Percentiles rank a stretch among this genome's conserved stretches.
Evolutionary conservation across 2,329 filamentous ascomycete genomes (phyloP).

Genomic region (Alternaria gaisen): DNA sequence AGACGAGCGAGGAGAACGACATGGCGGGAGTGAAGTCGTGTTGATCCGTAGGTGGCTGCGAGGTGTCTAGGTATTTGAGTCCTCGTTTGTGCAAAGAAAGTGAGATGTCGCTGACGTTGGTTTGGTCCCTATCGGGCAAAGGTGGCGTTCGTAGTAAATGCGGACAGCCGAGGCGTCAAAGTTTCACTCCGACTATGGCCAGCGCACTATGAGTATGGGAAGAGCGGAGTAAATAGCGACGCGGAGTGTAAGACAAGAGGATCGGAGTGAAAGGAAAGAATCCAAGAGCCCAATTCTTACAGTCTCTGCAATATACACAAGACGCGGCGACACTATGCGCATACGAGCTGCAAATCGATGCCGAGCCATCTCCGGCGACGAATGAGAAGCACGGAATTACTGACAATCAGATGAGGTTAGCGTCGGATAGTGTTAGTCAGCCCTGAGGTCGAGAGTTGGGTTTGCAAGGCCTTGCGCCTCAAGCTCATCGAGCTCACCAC

Average conservation of each 20-base stretch:
- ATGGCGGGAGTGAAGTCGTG: constrained; percentile 39
- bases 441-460: neutral
- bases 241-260: neutral
- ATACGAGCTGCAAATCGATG: constrained; percentile 8
- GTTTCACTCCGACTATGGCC: constrained; percentile 5
- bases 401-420: constrained; percentile 11
- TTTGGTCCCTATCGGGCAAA: neutral
- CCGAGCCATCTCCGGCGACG: constrained; percentile 20
- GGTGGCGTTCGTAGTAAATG: constrained; percentile 18
- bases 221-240: neutral
- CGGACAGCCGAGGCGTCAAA: constrained; percentile 21
- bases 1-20: constrained; percentile 63
- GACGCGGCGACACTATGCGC: constrained; percentile 10
- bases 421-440: neutral
- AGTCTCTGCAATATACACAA: neutral
- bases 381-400: constrained; percentile 23
- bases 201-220: neutral
- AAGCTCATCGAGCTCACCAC: neutral
- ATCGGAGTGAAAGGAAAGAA: neutral
- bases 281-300: neutral
- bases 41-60: neutral
- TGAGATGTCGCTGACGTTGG: constrained; percentile 7
- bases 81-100: neutral
- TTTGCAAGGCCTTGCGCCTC: neutral
- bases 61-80: neutral